Conservation (phyloP, 2,329 filamentous ascomycete species). For the Penicillium sp. region DNA sequence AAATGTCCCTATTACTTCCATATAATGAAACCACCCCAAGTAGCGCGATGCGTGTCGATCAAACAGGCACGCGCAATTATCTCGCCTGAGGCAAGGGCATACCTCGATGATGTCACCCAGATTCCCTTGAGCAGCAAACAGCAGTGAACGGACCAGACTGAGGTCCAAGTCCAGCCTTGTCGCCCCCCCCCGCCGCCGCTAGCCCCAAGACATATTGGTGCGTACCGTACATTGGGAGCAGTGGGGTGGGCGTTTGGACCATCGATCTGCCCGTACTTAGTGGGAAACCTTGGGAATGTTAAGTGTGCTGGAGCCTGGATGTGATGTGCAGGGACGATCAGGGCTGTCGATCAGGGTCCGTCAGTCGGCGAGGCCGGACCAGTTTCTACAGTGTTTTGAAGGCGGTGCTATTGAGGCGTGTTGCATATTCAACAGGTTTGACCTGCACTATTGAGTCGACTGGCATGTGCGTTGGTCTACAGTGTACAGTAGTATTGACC, state of each 20-base stretch:
- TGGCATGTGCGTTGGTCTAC: conserved; percentile 17
- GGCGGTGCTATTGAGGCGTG: conserved; percentile 5
- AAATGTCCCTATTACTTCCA: background rate
- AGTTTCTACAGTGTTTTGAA: background rate
- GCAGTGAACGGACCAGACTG: background rate
- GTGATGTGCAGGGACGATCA: conserved; percentile 12
- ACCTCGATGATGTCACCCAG: conserved; percentile 17
- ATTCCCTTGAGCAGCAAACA: conserved; percentile 4
- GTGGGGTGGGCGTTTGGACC: background rate
- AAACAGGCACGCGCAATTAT: conserved; percentile 13
- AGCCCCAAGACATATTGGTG: conserved; percentile 8
- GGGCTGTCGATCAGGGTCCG: conserved; percentile 3
- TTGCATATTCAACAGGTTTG: conserved; percentile 10
- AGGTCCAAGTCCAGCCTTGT: background rate
- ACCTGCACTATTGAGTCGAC: conserved; percentile 15
- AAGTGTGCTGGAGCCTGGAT: conserved; percentile 7
- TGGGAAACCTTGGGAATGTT: conserved; percentile 7
- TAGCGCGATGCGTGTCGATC: conserved; percentile 13
- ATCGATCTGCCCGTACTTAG: conserved; percentile 1
- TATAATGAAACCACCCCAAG: conserved; percentile 10
- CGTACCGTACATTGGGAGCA: conserved; percentile 1
- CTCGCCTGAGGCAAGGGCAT: conserved; percentile 17
- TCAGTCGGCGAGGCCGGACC: background rate
- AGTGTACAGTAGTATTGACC: background rate
- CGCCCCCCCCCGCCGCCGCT: background rate